Evolutionary conservation across 2,329 filamentous ascomycete genomes (phyloP), one percentile per base, ranked within the genome.

Genomic region (Aspergillus niger): DNA sequence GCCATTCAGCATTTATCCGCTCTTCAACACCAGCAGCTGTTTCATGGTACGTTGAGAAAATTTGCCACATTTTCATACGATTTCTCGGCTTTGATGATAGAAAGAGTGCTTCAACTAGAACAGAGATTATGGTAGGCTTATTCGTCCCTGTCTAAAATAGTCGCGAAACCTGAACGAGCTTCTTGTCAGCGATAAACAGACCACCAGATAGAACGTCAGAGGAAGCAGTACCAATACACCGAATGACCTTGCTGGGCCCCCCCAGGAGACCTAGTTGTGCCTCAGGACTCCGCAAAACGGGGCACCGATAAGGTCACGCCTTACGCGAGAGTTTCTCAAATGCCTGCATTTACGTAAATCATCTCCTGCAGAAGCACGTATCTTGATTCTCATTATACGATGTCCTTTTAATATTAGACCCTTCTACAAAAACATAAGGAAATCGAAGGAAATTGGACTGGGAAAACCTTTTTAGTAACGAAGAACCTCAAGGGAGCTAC

Each of bases 61-160:
- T 55, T 49, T 26, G 17, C 50, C 17, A 0, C 32, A 13, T 59
- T 59, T 47, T 22, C 6, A 26, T 43, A 55, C 3, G 5, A 13
- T 20, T 59, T 59, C 39, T 59, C 57, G 7, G 4, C 6, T 20
- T 30, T 48, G 17, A 30, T 52, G 24, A 55, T 59, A 36, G 57
- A 50, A 55, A 59, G 32, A 20, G 11, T 59, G 22, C 10, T 50
- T n/a, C 57, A 55, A 8, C 30, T 59, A 17, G 50, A 59, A 52
- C 32, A 38, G 24, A 6, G 52, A 13, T 13, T 22, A 22, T 30
- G n/a, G 13, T 52, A 58, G 55, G 55, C 38, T 22, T 47, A 38
- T 17, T 58, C 39, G 8, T 55, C 20, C 15, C 38, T 55, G 52
- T 55, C 38, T 55, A 38, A 44, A 38, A 17, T 55, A 43, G 38